Evolutionary conservation across 2,329 filamentous ascomycete species (phyloP).

Genomic region (Cryphonectria carpinicola): DNA sequence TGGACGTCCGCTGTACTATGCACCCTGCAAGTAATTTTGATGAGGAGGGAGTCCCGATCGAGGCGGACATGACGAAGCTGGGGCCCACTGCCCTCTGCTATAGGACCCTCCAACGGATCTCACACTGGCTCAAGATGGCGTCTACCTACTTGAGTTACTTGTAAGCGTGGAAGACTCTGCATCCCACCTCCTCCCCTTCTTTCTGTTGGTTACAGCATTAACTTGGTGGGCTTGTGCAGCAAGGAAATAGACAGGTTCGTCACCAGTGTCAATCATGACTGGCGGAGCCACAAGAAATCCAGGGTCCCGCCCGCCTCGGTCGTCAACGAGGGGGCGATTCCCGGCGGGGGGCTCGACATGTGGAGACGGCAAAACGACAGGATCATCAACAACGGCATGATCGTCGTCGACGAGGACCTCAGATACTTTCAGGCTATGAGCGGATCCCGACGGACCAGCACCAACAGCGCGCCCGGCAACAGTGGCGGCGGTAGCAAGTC

Average conservation of each 20-base stretch:
- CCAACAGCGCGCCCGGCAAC: conserved; percentile 32
- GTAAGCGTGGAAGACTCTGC: conserved; percentile 16
- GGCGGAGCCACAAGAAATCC: conserved; percentile 44
- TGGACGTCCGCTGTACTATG: conserved; percentile 65
- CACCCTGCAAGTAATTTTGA: conserved; percentile 42
- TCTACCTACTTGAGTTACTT: conserved; percentile 59
- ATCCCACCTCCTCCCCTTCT: background rate
- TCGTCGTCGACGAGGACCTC: conserved; percentile 40
- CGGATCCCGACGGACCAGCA: conserved; percentile 35
- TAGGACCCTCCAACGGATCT: conserved; percentile 56
- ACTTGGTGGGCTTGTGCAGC: conserved; percentile 10
- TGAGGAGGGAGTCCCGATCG: conserved; percentile 34
- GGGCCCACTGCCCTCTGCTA: conserved; percentile 53
- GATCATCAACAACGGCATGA: conserved; percentile 50
- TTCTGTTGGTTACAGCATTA: background rate
- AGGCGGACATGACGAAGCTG: conserved; percentile 39
- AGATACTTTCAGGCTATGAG: conserved; percentile 32
- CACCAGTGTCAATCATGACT: conserved; percentile 47
- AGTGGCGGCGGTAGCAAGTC: conserved; percentile 29
- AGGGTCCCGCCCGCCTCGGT: conserved; percentile 7
- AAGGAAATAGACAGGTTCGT: conserved; percentile 59
- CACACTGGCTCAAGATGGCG: conserved; percentile 58
- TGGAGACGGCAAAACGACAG: conserved; percentile 48
- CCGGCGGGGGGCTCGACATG: conserved; percentile 59
- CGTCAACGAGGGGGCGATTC: conserved; percentile 41